Base-by-base conservation (phyloP, 345 rosid species). In the Tarenaya hassleriana region DNA sequence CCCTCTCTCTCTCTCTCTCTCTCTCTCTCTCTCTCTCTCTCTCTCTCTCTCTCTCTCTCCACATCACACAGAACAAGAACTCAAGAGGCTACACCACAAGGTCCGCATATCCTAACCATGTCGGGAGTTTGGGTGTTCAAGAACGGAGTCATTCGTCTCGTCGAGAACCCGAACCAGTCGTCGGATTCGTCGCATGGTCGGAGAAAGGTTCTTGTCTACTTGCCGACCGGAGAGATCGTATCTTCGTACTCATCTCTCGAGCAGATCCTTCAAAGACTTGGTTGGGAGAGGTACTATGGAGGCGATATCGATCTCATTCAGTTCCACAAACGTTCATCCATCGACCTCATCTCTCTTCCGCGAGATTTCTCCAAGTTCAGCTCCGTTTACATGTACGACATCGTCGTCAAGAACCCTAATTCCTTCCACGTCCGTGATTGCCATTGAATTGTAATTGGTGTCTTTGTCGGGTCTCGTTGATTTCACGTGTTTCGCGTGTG, bases 321-420 rank as follows among this genome's bases (percentile, higher is more conserved):
- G 52, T 87, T 81, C 74, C 96, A 87, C 63, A 83, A 77, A 37
- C 79, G 56, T 4, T 71, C 83, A 32, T 81, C 92, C 52, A 77
- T 79, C 43, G 92, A 87, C 47, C 77, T 87, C 38, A 83, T 87
- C 55, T 83, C 96, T 7, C 87, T 87, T 38, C 96, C 96, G 0
- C 61, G 76, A 42, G 96, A 87, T 34, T 83, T 87, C 72, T 69
- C 79, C 66, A 86, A 47, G 77, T 86, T 86, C 69, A 81, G 38
- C 61, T 79, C 89, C 9, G 74, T 86, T 56, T 43, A 83, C 67
- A 83, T 87, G 96, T 83, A 73, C 34, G 96, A 83, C 47, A 77
- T 87, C 44, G 96, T 87, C 41, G 19, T 87, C 32, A 87, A 87
- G 73, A 71, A 83, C 69, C 92, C 84, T 34, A 76, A 79, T 47